Evolutionary conservation across 2,329 filamentous ascomycete genomes (phyloP), one percentile per base, ranked within the genome.

Genomic region (Aspergillus tanneri): DNA sequence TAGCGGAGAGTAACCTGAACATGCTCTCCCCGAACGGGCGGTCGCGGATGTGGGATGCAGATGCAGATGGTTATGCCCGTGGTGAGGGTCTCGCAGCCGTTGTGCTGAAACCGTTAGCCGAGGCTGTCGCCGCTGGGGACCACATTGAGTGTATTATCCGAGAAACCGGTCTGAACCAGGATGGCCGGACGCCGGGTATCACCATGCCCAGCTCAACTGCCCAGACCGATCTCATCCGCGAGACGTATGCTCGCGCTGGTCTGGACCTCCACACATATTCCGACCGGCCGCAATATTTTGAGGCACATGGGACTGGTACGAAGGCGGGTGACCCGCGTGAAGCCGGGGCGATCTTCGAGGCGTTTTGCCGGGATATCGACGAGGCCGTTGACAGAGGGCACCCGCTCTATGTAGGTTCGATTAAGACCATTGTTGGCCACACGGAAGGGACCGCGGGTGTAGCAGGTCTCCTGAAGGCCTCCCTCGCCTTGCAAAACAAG

Each of bases 41-140:
- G 28, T 81, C 75, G 11, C 75, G 73, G 41, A 77, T 72, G 63
- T 77, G 69, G 64, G 72, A 76, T 52, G 63, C 58, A 2, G 60
- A 59, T 2, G 79, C 76, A 0, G 64, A 79, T 53, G 79, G 77
- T 6, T 79, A 72, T 59, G 77, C 68, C 22, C 71, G 79, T 0
- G 78, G 76, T 9, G 81, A 84, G 43, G 80, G 79, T 0, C 61
- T 80, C 9, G 72, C 72, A 0, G 64, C 68, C 0, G 53, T 84
- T 0, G 62, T 83, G 0, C 53, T 85, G 0, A 84, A 84, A 58
- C 66, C 60, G 1, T 57, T 83, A 1, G 63, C 59, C 4, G 60
- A 70, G 1, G 82, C 82, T 0, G 46, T 83, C 3, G 61, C 49
- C 0, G 72, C 77, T 54, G 71, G 71, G 1, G 75, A 79, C 50